Conservation (phyloP, 352 stramenopile species). For the Phytophthora pinifolia region DNA sequence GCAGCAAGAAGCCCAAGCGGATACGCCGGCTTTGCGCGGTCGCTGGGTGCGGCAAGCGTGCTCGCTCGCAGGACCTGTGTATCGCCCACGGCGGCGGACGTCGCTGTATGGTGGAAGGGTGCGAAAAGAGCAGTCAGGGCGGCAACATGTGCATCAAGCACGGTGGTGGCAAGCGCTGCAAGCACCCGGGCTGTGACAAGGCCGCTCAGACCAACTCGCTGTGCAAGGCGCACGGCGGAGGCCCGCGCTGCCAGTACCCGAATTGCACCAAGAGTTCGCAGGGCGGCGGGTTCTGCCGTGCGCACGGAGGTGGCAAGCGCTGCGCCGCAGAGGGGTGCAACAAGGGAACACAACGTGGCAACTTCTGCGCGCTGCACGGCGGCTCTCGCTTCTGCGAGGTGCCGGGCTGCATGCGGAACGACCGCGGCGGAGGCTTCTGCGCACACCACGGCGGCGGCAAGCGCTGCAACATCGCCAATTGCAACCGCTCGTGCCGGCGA, state of each 20-base stretch:
- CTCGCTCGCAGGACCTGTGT: conserved; percentile 80
- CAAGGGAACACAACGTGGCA: conserved; percentile 83
- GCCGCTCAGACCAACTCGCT: conserved; percentile 78
- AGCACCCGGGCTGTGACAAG: conserved; percentile 67
- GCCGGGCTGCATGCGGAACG: conserved; percentile 73
- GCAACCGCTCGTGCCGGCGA: conserved; percentile 67
- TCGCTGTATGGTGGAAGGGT: conserved; percentile 72
- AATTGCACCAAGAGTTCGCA: conserved; percentile 71
- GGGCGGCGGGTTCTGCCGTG: conserved; percentile 75
- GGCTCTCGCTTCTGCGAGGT: conserved; percentile 80
- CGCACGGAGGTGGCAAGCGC: conserved; percentile 81
- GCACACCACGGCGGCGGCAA: conserved; percentile 82
- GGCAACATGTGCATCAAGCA: conserved; percentile 87
- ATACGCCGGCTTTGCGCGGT: conserved; percentile 58
- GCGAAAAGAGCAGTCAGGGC: conserved; percentile 75
- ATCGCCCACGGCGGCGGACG: conserved; percentile 78
- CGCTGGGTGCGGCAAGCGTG: conserved; percentile 77
- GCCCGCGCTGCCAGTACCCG: conserved; percentile 65
- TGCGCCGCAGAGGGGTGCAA: conserved; percentile 80
- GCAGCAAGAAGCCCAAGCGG: conserved; percentile 23
- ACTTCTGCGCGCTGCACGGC: conserved; percentile 83
- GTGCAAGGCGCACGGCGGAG: conserved; percentile 80
- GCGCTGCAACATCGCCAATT: conserved; percentile 63
- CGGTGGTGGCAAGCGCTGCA: conserved; percentile 78
- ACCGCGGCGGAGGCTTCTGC: conserved; percentile 66